Base-by-base conservation (phyloP, 495 filamentous ascomycete species). In the Neurospora terricola region DNA sequence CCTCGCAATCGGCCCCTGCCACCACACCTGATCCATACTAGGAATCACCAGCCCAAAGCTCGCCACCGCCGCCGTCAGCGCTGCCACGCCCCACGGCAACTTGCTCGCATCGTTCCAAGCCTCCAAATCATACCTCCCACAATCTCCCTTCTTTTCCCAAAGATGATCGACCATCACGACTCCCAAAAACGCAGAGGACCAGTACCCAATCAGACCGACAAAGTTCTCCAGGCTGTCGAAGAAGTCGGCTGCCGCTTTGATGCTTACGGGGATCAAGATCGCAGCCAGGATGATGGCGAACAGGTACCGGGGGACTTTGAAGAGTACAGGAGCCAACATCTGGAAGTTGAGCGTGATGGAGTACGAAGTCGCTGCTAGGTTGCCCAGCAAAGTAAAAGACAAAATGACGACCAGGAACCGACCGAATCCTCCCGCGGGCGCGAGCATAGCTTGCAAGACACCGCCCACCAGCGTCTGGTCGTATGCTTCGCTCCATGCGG, bases 271-370 rank as follows among this genome's bases (percentile, higher is more conserved):
- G 38, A 89, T 86, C 48, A 87, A 79, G 34, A 87, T 80, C 11
- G 81, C 86, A 2, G 85, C 85, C 69, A 86, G 78, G 34, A 88
- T 74, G 38, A 89, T 73, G 4, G 83, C 80, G 76, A 86, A 88
- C 37, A 87, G 62, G 72, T 87, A 86, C 3, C 87, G 83, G 14
- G 87, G 87, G n/a, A 88, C 77, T 14, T 79, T 79, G 30, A 82
- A 77, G 0, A 87, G 78, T 69, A 83, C 78, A 1, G 86, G 85
- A 9, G 84, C 77, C 59, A 89, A 77, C 69, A 88, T 80, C 76
- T 89, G 87, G 73, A 88, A 86, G 76, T 88, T 88, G 48, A 90
- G 81, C 10, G 87, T 86, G 72, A 88, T 82, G 18, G 83, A 86
- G 76, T 86, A 86, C 37, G 81, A 78, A 12, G 84, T 83, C 12